phyloP scores from a whole-genome alignment of 1,139 yeast genomes.

The Wickerhamiella pararugosa region DNA sequence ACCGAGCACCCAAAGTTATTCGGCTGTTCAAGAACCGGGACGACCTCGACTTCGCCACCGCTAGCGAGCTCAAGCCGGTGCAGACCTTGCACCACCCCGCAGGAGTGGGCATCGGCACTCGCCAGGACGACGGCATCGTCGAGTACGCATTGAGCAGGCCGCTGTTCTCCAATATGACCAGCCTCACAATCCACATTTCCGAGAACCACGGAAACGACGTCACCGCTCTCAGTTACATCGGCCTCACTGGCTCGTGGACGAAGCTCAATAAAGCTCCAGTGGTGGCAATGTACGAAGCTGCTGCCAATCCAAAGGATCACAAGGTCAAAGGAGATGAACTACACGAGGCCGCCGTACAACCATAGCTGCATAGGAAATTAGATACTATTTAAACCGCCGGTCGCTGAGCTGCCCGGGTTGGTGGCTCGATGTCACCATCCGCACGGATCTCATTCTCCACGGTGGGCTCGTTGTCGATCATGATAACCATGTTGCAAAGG shows the following conservation, averaged over 20 bases:
- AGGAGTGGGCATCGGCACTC: constrained; percentile 24
- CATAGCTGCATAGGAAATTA: not conserved
- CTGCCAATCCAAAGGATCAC: constrained; percentile 88
- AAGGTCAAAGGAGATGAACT: constrained; percentile 24
- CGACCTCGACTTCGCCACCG: constrained; percentile 56
- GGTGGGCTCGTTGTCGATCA: not conserved
- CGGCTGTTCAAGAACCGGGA: constrained; percentile 59
- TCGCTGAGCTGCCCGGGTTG: too few relatives aligned
- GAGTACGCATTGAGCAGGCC: constrained; percentile 76
- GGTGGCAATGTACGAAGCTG: constrained; percentile 67
- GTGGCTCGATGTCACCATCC: not conserved
- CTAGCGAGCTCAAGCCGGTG: constrained; percentile 36
- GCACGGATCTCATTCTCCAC: not conserved
- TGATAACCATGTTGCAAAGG: constrained; percentile 38
- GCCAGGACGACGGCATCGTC: constrained; percentile 42
- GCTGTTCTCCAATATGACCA: constrained; percentile 53
- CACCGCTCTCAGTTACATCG: constrained; percentile 51
- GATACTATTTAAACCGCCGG: not conserved
- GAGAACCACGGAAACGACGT: constrained; percentile 52
- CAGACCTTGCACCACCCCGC: constrained; percentile 50
- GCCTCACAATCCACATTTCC: constrained; percentile 52
- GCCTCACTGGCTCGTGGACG: constrained; percentile 67
- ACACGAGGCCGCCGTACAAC: not conserved
- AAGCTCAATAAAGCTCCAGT: constrained; percentile 50
- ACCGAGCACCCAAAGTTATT: constrained; percentile 50